Evolutionary conservation across 345 rosid species (phyloP).

Genomic region (Passiflora organensis): DNA sequence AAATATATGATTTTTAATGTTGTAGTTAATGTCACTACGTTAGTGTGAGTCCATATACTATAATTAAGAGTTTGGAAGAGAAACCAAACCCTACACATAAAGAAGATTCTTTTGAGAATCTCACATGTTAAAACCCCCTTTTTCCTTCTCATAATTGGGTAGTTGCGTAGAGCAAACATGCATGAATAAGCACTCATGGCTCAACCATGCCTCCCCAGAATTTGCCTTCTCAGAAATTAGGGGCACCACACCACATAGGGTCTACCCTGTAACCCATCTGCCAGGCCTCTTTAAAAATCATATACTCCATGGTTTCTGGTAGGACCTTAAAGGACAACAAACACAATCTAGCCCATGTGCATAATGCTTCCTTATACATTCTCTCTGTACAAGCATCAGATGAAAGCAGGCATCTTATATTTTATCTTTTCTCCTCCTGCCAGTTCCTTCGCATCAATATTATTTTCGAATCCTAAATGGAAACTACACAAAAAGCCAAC

Average conservation of each 20-base stretch:
- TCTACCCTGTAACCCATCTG: not conserved
- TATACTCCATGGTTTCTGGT: not conserved
- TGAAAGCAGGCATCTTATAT: not conserved
- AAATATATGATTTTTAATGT: too few relatives aligned
- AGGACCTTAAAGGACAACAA: not conserved
- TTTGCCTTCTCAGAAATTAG: not conserved
- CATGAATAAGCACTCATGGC: too few relatives aligned
- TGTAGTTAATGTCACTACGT: too few relatives aligned
- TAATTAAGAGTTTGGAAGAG: too few relatives aligned
- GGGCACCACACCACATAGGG: not conserved
- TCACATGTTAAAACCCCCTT: too few relatives aligned
- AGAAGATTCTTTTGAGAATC: too few relatives aligned
- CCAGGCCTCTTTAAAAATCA: not conserved
- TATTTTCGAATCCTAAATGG: not conserved
- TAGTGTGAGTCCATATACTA: too few relatives aligned
- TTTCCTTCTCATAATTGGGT: not conserved
- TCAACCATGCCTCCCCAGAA: not conserved
- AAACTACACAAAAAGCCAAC: not conserved
- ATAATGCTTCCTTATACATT: not conserved
- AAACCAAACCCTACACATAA: too few relatives aligned
- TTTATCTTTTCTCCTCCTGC: not conserved
- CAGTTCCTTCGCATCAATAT: not conserved
- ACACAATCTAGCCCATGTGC: slow-evolving; percentile 1
- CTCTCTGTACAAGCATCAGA: not conserved
- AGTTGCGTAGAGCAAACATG: not conserved